Conservation (phyloP, 257 asterid species). For the Lavandula angustifolia region DNA sequence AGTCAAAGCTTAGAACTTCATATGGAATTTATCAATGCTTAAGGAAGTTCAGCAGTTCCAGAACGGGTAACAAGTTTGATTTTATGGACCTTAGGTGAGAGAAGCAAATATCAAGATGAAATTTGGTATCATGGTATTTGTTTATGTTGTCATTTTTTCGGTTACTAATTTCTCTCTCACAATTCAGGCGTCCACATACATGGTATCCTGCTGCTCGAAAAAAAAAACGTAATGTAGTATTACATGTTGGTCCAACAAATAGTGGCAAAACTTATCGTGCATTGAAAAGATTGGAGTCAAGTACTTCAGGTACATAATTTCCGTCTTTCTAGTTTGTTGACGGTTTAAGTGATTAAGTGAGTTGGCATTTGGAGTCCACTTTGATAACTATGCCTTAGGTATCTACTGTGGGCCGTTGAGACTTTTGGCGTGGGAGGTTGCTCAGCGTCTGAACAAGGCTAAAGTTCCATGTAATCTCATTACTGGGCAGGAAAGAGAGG, state of each 20-base stretch:
- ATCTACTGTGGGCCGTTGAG: constrained; percentile 97
- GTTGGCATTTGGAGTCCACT: constrained; percentile 23
- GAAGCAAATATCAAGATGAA: constrained; percentile 10
- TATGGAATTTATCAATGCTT: constrained; percentile 35
- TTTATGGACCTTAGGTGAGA: constrained; percentile 92
- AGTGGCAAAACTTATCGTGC: constrained; percentile 96
- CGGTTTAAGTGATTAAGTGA: constrained; percentile 6
- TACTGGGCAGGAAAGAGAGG: constrained; percentile 96
- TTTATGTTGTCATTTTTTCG: not conserved
- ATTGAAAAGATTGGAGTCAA: constrained; percentile 67
- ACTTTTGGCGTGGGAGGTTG: constrained; percentile 97
- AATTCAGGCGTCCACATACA: constrained; percentile 73
- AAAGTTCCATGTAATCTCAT: constrained; percentile 88
- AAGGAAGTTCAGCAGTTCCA: constrained; percentile 55
- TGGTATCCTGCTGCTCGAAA: constrained; percentile 93
- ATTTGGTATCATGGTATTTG: constrained; percentile 20
- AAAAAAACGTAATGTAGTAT: constrained; percentile 61
- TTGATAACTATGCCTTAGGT: constrained; percentile 46
- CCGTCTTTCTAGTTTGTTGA: constrained; percentile 15
- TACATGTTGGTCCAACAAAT: constrained; percentile 98
- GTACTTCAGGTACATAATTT: constrained; percentile 66
- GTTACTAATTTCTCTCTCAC: constrained; percentile 19
- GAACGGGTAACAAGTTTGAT: constrained; percentile 49
- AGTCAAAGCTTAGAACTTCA: constrained; percentile 40
- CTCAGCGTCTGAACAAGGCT: constrained; percentile 83